Evolutionary conservation across 78 protist genomes (phyloP).

Genomic region (Speleostelium caveatum): DNA sequence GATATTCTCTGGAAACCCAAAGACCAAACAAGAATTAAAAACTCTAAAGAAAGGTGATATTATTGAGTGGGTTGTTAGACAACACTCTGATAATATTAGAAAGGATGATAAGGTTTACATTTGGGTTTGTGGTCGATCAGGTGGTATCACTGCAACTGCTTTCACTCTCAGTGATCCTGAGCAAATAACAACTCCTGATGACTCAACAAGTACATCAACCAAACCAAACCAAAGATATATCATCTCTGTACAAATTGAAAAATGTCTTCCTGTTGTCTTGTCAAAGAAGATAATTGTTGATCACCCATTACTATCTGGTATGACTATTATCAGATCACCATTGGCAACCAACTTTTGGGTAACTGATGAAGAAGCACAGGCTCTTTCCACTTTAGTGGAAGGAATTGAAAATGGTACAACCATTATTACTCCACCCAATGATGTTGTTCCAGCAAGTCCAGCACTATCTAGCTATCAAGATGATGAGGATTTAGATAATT

Average conservation of each 20-base stretch:
- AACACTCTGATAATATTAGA: slow-evolving; percentile 69
- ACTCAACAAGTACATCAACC: slow-evolving; percentile 4
- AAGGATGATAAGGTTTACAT: slow-evolving; percentile 49
- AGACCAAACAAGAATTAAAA: slow-evolving; percentile 43
- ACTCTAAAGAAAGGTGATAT: slow-evolving; percentile 3
- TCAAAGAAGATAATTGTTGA: slow-evolving; percentile 27
- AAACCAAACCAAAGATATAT: slow-evolving; percentile 56
- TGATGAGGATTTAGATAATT: not conserved
- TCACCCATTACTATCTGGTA: not conserved
- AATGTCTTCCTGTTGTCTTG: not conserved
- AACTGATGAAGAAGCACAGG: slow-evolving; percentile 42
- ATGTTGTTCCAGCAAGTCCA: not conserved
- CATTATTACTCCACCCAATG: not conserved
- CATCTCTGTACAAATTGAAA: not conserved
- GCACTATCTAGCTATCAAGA: not conserved
- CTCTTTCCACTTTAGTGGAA: not conserved
- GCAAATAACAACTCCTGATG: not conserved
- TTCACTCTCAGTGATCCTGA: slow-evolving; percentile 18
- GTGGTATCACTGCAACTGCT: slow-evolving; percentile 60
- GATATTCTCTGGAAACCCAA: slow-evolving; percentile 76
- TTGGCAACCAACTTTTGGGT: slow-evolving; percentile 71
- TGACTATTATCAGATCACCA: slow-evolving; percentile 75
- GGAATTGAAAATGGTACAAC: slow-evolving; percentile 16
- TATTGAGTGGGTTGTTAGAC: slow-evolving; percentile 62
- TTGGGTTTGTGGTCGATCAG: slow-evolving; percentile 69